phyloP scores from a whole-genome alignment of 257 asterid species.

The Fraxinus pennsylvanica region DNA sequence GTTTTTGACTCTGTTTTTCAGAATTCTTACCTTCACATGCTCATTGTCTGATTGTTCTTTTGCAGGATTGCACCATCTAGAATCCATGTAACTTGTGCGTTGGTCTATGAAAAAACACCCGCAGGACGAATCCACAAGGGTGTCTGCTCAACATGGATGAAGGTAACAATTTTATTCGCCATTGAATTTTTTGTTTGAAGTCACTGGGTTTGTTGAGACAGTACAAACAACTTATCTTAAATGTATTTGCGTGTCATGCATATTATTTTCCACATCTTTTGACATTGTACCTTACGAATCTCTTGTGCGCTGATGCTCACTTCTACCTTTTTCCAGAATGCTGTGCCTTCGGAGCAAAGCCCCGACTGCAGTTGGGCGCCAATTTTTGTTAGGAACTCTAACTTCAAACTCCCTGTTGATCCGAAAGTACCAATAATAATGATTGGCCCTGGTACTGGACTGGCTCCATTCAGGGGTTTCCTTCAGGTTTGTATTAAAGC shows the following conservation, averaged over 20 bases:
- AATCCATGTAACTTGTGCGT: constrained; percentile 92
- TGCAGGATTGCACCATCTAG: constrained; percentile 71
- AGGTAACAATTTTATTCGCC: constrained; percentile 49
- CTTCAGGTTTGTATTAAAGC: constrained; percentile 69
- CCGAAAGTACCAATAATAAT: constrained; percentile 78
- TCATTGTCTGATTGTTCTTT: constrained; percentile 23
- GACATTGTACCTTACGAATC: background rate
- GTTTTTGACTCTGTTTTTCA: background rate
- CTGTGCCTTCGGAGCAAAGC: constrained; percentile 71
- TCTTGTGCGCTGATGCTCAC: background rate
- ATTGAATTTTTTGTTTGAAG: constrained; percentile 9
- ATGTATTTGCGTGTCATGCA: background rate
- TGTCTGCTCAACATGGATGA: constrained; percentile 98
- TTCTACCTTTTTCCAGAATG: constrained; percentile 54
- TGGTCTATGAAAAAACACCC: constrained; percentile 85
- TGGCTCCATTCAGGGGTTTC: constrained; percentile 98
- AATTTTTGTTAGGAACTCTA: constrained; percentile 79
- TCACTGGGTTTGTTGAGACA: constrained; percentile 1
- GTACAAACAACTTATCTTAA: background rate
- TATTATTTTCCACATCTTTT: background rate
- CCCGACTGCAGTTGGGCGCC: constrained; percentile 77
- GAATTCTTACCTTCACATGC: constrained; percentile 9
- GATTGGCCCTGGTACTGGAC: constrained; percentile 99
- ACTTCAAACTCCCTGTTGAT: constrained; percentile 88
- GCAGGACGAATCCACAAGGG: constrained; percentile 93